These are phyloP conservation scores for Halophytophthora polymorphica DNA, from an alignment of 352 stramenopile species.

Conservation along the genomic window DNA sequence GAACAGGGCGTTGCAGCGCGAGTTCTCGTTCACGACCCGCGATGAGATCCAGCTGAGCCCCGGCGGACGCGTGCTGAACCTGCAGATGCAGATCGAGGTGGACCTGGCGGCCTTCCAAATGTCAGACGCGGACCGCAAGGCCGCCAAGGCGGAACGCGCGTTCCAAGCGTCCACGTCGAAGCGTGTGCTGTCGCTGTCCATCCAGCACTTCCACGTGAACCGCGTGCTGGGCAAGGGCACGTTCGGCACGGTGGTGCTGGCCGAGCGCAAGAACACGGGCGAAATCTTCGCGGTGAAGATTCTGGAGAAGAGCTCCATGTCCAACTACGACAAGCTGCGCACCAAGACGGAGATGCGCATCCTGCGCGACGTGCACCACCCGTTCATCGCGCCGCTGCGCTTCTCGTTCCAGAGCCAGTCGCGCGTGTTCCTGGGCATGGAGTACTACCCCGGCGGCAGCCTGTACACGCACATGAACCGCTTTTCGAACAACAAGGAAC, in stretches of 20 bases:
- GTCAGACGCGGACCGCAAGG: slow-evolving; percentile 68
- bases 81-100: slow-evolving; percentile 86
- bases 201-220: slow-evolving; percentile 94
- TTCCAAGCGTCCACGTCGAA: slow-evolving; percentile 78
- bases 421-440: slow-evolving; percentile 81
- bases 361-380: slow-evolving; percentile 88
- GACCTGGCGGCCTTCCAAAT: slow-evolving; percentile 78
- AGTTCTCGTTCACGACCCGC: slow-evolving; percentile 81
- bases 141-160: slow-evolving; percentile 55
- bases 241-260: slow-evolving; percentile 91
- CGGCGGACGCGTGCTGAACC: slow-evolving; percentile 66
- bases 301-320: slow-evolving; percentile 90
- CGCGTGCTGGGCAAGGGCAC: slow-evolving; percentile 94
- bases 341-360: slow-evolving; percentile 92
- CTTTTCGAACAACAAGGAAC: slow-evolving; percentile 89
- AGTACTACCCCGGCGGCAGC: slow-evolving; percentile 82
- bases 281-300: slow-evolving; percentile 93
- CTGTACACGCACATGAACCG: slow-evolving; percentile 92
- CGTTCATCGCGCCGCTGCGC: slow-evolving; percentile 90
- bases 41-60: slow-evolving; percentile 78
- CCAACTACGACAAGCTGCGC: slow-evolving; percentile 90
- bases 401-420: slow-evolving; percentile 86
- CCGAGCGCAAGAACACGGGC: slow-evolving; percentile 79
- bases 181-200: slow-evolving; percentile 79
- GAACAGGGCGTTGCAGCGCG: slow-evolving; percentile 75